phyloP scores from a whole-genome alignment of 208 protist genomes.

The Acanthamoeba castellanii region DNA sequence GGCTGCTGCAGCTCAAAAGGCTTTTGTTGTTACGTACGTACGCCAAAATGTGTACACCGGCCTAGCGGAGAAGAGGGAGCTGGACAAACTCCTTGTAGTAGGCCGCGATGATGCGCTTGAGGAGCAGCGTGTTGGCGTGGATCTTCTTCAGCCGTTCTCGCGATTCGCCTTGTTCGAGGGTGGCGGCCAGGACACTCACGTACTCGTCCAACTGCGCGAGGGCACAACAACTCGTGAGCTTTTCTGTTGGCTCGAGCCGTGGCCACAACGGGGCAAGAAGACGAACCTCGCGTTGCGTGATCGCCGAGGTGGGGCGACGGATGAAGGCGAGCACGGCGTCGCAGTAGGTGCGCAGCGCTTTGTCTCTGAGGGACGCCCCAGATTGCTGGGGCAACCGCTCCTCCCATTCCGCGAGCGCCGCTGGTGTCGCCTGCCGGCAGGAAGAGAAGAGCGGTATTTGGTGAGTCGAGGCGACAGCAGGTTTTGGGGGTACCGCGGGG shows the following conservation, averaged over 20 bases:
- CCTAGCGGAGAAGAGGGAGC: not conserved
- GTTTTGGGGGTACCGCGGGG: no score
- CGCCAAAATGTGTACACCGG: no score
- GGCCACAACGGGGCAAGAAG: not conserved
- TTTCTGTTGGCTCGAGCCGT: no score
- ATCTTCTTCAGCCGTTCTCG: slow-evolving; percentile 37
- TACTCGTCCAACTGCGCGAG: not conserved
- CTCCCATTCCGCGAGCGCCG: not conserved
- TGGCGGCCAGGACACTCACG: not conserved
- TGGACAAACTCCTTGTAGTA: slow-evolving; percentile 30
- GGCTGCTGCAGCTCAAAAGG: no score
- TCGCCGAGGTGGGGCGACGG: not conserved
- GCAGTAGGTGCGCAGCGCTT: not conserved
- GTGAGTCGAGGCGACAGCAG: no score
- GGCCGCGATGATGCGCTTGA: slow-evolving; percentile 44
- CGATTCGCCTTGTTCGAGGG: slow-evolving; percentile 20
- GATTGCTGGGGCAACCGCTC: not conserved
- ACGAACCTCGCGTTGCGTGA: not conserved
- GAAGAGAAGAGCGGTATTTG: no score
- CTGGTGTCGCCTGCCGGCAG: not conserved
- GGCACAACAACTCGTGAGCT: no score
- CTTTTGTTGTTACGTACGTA: no score
- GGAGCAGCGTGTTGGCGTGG: slow-evolving; percentile 37
- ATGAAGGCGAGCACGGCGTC: not conserved
- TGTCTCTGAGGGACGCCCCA: not conserved